Evolutionary conservation across 2,329 filamentous ascomycete genomes (phyloP), one percentile per base, ranked within the genome.

Genomic region (Coniochaeta sp.): DNA sequence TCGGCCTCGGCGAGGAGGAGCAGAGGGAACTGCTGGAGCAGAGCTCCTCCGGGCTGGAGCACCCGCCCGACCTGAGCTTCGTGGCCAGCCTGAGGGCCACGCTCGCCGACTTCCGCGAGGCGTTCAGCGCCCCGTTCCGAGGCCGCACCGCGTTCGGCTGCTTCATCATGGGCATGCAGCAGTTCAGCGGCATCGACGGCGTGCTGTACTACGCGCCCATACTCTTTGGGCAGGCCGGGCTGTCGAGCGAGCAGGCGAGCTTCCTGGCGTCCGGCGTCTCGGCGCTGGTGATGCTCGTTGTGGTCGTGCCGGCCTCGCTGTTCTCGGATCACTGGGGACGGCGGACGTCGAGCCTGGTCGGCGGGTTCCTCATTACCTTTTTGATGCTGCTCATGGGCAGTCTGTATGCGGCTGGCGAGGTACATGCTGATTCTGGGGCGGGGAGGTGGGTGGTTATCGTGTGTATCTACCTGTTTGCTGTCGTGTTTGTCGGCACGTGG

Each of bases 191-290:
- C 0, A 86, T 87, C 42, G 84, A 88, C 40, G 84, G 82, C 0
- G 78, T 87, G 0, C 72, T 87, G 2, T 86, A 84, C 62, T 88
- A 88, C 60, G 82, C 84, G 0, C 85, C 86, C 0, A 73, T 82
- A 0, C 71, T 88, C 0, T 87, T 88, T 64, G 73, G 78, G 22
- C 81, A 85, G 60, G 83, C 85, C 0, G 85, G 85, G 0, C 74
- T 88, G 2, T 72, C 74, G 7, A 80, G 79, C 1, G 74, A 79
- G 12, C 75, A 78, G 59, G 78, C 80, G 1, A 80, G 77, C 0
- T 83, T 86, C 61, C 73, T 87, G 14, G 84, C 84, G 0, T 86
- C 83, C 0, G 83, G 84, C 0, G 75, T 87, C 8, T 84, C 83
- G 0, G 82, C 81, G 0, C 69, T 87, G 1, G 75, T 82, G 3